Evolutionary conservation across 306 rosid species (phyloP).

Genomic region (Myrica gale): DNA sequence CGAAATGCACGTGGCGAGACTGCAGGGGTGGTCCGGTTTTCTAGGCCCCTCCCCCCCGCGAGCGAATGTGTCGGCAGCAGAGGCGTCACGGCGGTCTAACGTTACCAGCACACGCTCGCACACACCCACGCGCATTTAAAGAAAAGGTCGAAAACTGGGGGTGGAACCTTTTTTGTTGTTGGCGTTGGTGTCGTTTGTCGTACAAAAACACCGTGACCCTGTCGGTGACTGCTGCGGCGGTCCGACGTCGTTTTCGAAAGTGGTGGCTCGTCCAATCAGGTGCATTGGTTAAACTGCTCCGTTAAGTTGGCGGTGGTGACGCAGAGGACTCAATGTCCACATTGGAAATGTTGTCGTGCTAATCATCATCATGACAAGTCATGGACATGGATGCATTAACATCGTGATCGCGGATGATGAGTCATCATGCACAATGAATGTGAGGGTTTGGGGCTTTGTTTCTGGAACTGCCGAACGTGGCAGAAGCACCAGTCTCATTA

Average conservation of each 20-base stretch:
- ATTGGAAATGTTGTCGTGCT: not conserved
- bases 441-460: too few relatives aligned
- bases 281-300: slow-evolving; percentile 4
- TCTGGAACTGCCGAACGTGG: not conserved
- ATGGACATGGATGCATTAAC: not conserved
- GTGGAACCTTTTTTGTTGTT: not conserved
- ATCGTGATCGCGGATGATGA: not conserved
- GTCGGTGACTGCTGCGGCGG: slow-evolving; percentile 40
- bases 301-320: not conserved
- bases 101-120: not conserved
- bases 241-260: slow-evolving; percentile 9
- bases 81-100: slow-evolving; percentile 46
- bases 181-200: slow-evolving; percentile 13
- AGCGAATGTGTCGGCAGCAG: slow-evolving; percentile 53
- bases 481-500: not conserved
- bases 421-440: not conserved
- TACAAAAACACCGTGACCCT: slow-evolving; percentile 28
- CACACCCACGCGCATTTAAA: not conserved
- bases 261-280: not conserved
- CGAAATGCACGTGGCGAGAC: slow-evolving; percentile 9
- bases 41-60: slow-evolving; percentile 16
- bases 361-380: not conserved
- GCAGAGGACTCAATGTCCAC: not conserved
- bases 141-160: not conserved
- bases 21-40: not conserved